Conservation (phyloP, 352 stramenopile genomes). For the Chrysophaeum taylorii region DNA sequence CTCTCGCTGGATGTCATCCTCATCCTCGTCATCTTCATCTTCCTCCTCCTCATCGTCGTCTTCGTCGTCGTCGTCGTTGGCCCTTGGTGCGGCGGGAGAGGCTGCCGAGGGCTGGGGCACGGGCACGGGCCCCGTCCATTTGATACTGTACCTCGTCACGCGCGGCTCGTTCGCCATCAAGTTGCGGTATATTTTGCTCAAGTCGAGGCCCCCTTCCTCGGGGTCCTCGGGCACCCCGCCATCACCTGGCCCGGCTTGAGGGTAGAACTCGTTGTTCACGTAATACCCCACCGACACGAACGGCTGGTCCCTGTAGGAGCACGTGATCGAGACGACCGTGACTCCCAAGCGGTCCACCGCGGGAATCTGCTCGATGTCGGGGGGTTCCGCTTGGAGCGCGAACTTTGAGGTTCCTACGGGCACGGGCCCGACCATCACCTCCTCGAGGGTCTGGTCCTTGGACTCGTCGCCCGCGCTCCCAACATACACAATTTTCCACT, state of each 20-base stretch:
- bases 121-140: background rate
- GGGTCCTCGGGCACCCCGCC: constrained; percentile 1
- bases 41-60: constrained; percentile 29
- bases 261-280: constrained; percentile 97
- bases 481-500: constrained; percentile 99
- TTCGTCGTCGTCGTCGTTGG: constrained; percentile 44
- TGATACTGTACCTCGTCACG: constrained; percentile 48
- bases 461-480: constrained; percentile 85
- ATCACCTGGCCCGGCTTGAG: constrained; percentile 40
- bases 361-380: constrained; percentile 76
- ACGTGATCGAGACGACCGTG: constrained; percentile 95
- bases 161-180: constrained; percentile 93
- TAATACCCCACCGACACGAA: constrained; percentile 96
- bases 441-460: constrained; percentile 91
- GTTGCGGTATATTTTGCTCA: constrained; percentile 82
- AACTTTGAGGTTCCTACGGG: constrained; percentile 97
- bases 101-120: background rate
- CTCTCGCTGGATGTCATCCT: constrained; percentile 32
- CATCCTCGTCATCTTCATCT: constrained; percentile 45
- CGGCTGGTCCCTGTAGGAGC: constrained; percentile 87
- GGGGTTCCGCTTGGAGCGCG: constrained; percentile 86
- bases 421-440: constrained; percentile 94
- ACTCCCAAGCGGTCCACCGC: constrained; percentile 94
- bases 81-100: background rate
- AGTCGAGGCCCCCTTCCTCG: constrained; percentile 52